These are phyloP conservation scores for Ceratocystis lukuohia DNA, from an alignment of 2,329 filamentous ascomycete species.

Conservation along the genomic window DNA sequence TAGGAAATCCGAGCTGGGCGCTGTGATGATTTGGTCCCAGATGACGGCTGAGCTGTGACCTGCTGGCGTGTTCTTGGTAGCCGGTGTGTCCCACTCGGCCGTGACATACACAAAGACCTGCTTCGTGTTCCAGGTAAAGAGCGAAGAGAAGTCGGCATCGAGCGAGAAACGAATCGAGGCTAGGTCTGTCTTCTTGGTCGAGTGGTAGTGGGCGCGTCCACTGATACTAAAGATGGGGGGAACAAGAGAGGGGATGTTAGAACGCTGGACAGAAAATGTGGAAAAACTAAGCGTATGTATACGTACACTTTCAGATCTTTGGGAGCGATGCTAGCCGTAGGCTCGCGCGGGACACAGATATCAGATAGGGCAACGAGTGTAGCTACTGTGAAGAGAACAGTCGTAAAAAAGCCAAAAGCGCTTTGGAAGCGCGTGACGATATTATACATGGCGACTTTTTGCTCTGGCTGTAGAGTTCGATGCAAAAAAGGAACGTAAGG, in stretches of 20 bases:
- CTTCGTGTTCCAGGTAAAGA: conserved; percentile 99
- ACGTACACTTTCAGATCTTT: conserved; percentile 76
- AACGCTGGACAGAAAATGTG: neutral
- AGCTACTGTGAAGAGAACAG: conserved; percentile 71
- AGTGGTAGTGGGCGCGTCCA: conserved; percentile 93
- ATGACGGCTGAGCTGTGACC: conserved; percentile 57
- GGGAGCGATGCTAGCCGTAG: conserved; percentile 46
- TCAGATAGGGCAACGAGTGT: conserved; percentile 70
- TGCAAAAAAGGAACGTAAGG: neutral
- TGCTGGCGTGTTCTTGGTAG: conserved; percentile 23
- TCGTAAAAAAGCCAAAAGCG: conserved; percentile 96
- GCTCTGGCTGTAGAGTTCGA: neutral
- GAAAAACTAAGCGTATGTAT: neutral
- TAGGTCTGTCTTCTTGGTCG: conserved; percentile 84
- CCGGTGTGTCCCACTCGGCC: conserved; percentile 49
- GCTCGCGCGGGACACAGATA: conserved; percentile 54
- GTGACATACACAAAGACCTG: conserved; percentile 94
- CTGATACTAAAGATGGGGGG: conserved; percentile 46
- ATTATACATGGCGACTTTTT: conserved; percentile 61
- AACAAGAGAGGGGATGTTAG: neutral
- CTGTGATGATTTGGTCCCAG: conserved; percentile 90
- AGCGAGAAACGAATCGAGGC: conserved; percentile 88
- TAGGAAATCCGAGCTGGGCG: conserved; percentile 49
- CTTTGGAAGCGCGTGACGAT: conserved; percentile 74
- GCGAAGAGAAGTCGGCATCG: conserved; percentile 74